Base-by-base conservation (phyloP, 1,284 basidiomycete species). In the Ceratobasidium theobromae region DNA sequence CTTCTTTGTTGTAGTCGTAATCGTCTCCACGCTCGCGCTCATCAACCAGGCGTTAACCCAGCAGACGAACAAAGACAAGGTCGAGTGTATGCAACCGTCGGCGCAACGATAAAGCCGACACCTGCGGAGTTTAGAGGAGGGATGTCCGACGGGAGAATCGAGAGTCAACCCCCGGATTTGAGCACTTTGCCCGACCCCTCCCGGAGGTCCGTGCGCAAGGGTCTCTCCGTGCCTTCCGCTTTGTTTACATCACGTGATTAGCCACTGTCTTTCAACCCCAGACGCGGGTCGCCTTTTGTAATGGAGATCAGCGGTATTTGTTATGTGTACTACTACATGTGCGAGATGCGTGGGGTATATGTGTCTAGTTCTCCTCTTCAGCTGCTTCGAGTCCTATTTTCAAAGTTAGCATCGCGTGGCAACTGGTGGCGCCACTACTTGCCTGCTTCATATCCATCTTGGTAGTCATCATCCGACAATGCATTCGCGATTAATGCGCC, bases 391-490 rank as follows among this genome's bases (percentile, higher is more conserved):
- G 43, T 32, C 55, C 55, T 60, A 18, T 8, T 21, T 16, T 12
- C 25, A 35, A 46, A 5, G 45, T 49, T 21, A 60, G 33, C 55
- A 18, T 4, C 30, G 14, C 8, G 35, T 16, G 35, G 9, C 35
- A 38, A 16, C 35, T 8, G 9, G 23, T n/a, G 14, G 28, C 11
- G 23, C 21, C 4, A 27, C n/a, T 28, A 60, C 43, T 23, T 32
- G 49, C 55, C 55, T 23, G 55, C 55, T 38, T 60, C 55, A 28
- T 60, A 60, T 23, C 55, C 55, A 25, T 60, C 55, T 30, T 60
- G 43, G 38, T 60, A 60, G n/a, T 60, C 43, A 30, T 60, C 55
- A 49, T 60, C 30, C 28, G 55, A 60, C 41, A 60, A 14, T 4
- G 55, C 55, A 14, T 25, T 60, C 18, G 55, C 55, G 8, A 60